Evolutionary conservation across 148 eudicot genomes (phyloP).

Genomic region (Rhododendron ferrugineum): DNA sequence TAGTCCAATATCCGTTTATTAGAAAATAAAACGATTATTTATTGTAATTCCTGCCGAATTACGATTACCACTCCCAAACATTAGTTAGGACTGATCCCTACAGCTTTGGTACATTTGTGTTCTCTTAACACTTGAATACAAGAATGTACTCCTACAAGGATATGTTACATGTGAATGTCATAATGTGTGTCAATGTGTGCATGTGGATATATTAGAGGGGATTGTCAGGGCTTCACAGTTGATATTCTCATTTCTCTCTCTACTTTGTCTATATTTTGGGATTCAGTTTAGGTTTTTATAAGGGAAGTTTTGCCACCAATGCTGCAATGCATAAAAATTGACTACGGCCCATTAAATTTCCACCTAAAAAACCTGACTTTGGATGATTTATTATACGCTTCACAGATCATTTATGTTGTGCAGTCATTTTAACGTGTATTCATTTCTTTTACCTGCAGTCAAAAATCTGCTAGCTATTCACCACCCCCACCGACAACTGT

Average conservation of each 20-base stretch:
- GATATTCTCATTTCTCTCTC: background rate
- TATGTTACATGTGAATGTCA: background rate
- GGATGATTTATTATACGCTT: background rate
- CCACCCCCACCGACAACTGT: conserved; percentile 24
- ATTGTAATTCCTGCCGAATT: too few species aligned
- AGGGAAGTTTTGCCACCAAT: background rate
- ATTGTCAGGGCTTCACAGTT: background rate
- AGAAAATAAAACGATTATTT: too few species aligned
- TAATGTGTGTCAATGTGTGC: background rate
- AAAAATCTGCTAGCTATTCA: conserved; percentile 63
- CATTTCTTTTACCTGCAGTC: conserved; percentile 37
- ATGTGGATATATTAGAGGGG: background rate
- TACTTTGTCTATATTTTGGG: too few species aligned
- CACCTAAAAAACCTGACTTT: background rate
- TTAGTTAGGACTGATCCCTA: too few species aligned
- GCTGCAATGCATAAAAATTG: background rate
- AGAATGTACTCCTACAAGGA: background rate
- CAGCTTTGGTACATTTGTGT: too few species aligned
- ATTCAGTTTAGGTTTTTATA: too few species aligned
- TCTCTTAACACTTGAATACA: background rate
- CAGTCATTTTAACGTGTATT: background rate
- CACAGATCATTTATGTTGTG: background rate
- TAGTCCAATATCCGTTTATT: too few species aligned
- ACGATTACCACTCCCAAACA: too few species aligned
- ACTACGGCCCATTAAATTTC: background rate